phyloP scores from a whole-genome alignment of 495 filamentous ascomycete genomes.

The Chaetomium fimeti region DNA sequence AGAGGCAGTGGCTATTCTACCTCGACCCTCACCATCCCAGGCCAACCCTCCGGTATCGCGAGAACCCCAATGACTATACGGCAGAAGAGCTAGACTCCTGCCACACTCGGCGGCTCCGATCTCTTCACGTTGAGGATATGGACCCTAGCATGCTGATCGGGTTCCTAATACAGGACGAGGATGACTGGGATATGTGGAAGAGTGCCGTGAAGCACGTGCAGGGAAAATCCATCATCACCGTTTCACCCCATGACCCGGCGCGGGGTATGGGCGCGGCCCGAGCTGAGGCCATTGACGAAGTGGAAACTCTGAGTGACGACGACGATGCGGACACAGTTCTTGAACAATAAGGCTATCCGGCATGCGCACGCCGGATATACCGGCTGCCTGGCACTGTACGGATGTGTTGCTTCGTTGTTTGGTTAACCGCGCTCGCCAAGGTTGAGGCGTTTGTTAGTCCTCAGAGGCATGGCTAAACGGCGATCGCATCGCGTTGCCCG shows the following conservation, averaged over 20 bases:
- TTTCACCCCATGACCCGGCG: conserved; percentile 64
- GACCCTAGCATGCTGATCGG: conserved; percentile 98
- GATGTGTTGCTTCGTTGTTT: not conserved
- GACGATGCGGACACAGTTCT: conserved; percentile 58
- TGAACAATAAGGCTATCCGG: conserved; percentile 30
- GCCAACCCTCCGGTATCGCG: conserved; percentile 59
- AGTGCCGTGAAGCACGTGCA: conserved; percentile 61
- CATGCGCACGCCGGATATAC: not conserved
- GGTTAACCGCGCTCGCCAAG: not conserved
- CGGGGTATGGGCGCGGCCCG: conserved; percentile 57
- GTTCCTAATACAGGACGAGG: conserved; percentile 80
- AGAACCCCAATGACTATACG: conserved; percentile 55
- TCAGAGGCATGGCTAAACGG: no score
- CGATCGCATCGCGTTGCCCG: no score
- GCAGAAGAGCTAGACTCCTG: conserved; percentile 75
- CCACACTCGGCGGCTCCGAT: conserved; percentile 79
- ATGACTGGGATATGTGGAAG: conserved; percentile 84
- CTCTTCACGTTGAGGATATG: conserved; percentile 86
- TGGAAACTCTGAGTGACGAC: conserved; percentile 65
- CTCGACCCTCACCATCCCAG: conserved; percentile 87
- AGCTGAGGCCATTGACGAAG: conserved; percentile 79
- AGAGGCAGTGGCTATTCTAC: conserved; percentile 87
- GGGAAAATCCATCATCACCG: conserved; percentile 82
- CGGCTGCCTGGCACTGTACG: not conserved
- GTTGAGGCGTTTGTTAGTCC: not conserved